These are phyloP conservation scores for Marchantia polymorpha DNA, from an alignment of 225 moss, liverwort and hornwort genomes.

Conservation along the genomic window DNA sequence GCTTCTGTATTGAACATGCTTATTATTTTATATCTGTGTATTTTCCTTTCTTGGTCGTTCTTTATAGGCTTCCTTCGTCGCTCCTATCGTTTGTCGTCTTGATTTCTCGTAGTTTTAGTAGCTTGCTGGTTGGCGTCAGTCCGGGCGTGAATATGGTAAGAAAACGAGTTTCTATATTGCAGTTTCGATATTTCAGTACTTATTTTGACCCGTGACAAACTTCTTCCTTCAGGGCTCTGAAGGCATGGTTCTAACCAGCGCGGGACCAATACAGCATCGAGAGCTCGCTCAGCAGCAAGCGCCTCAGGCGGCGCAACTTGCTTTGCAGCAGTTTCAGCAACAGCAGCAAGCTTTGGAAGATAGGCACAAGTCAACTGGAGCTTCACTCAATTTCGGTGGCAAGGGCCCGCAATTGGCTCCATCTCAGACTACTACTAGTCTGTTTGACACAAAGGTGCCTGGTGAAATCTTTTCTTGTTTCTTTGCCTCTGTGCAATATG, in stretches of 20 bases:
- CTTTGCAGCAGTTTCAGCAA: conserved; percentile 35
- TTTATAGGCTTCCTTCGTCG: no score
- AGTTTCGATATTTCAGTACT: no score
- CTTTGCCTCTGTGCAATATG: no score
- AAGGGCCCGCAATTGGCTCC: conserved; percentile 42
- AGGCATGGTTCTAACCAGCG: conserved; percentile 15
- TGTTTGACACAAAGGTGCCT: conserved; percentile 20
- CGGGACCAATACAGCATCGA: conserved; percentile 28
- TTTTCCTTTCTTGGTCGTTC: no score
- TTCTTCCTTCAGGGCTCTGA: conserved; percentile 27
- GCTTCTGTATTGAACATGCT: no score
- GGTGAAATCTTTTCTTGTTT: neutral
- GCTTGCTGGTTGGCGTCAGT: no score
- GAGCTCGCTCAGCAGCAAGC: conserved; percentile 28
- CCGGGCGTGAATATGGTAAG: no score
- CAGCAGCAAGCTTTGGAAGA: conserved; percentile 48
- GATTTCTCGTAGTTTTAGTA: no score
- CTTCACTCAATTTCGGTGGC: conserved; percentile 36
- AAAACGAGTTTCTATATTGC: no score
- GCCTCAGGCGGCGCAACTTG: conserved; percentile 36
- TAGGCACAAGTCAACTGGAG: conserved; percentile 33
- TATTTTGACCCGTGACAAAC: no score
- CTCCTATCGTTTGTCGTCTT: no score
- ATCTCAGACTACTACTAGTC: conserved; percentile 24
- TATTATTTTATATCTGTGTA: no score